phyloP scores from a whole-genome alignment of 495 filamentous ascomycete genomes.

The Lindgomyces ingoldianus region DNA sequence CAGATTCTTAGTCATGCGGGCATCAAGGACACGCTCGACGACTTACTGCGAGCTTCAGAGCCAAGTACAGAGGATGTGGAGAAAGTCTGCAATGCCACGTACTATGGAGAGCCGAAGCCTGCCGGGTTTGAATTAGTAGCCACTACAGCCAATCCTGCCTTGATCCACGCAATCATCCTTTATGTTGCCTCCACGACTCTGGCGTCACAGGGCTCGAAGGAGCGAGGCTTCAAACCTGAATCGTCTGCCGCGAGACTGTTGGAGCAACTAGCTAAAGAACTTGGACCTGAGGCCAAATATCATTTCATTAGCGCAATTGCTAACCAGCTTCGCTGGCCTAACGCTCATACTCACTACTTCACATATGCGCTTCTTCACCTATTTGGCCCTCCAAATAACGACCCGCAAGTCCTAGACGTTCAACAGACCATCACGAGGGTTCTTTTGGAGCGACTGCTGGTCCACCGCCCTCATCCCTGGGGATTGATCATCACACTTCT shows the following conservation, averaged over 20 bases:
- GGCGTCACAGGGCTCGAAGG: slow-evolving; percentile 56
- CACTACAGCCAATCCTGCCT: slow-evolving; percentile 65
- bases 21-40: slow-evolving; percentile 69
- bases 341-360: slow-evolving; percentile 90
- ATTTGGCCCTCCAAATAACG: slow-evolving; percentile 73
- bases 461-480: slow-evolving; percentile 95
- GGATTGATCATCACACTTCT: slow-evolving; percentile 86
- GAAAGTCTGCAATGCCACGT: slow-evolving; percentile 67
- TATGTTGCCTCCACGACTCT: slow-evolving; percentile 77
- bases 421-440: slow-evolving; percentile 88
- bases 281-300: slow-evolving; percentile 78
- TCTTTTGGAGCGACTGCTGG: slow-evolving; percentile 81
- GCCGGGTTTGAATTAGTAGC: slow-evolving; percentile 61
- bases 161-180: slow-evolving; percentile 80
- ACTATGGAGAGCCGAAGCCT: slow-evolving; percentile 54
- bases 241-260: slow-evolving; percentile 75
- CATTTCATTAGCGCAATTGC: slow-evolving; percentile 80
- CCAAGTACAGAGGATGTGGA: slow-evolving; percentile 66
- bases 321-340: slow-evolving; percentile 89
- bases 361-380: slow-evolving; percentile 82
- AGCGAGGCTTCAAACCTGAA: slow-evolving; percentile 65
- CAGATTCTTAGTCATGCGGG: slow-evolving; percentile 60
- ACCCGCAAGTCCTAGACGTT: slow-evolving; percentile 77
- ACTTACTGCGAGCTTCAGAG: slow-evolving; percentile 56
- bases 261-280: slow-evolving; percentile 68